A percentile compares a stretch with the other conserved stretches of the same genome.
phyloP scores from a whole-genome alignment of 805 yeast genomes.

The Candida boidinii region DNA sequence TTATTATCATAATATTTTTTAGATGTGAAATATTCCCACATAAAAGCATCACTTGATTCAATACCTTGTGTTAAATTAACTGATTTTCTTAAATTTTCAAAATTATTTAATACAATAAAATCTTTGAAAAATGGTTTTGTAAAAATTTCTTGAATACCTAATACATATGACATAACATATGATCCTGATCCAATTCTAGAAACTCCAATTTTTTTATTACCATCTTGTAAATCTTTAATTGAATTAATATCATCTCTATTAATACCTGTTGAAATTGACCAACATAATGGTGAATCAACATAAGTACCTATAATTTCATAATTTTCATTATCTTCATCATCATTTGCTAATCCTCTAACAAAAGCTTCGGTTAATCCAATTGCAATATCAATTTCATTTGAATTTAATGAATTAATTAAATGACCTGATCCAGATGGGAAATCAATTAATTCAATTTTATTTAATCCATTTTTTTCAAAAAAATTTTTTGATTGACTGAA shows the following conservation, averaged over 20 bases:
- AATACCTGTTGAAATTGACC: slow-evolving; percentile 82
- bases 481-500: slow-evolving; percentile 58
- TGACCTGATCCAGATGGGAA: slow-evolving; percentile 88
- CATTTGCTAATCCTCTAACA: slow-evolving; percentile 71
- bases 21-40: slow-evolving; percentile 94
- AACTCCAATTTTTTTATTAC: slow-evolving; percentile 67
- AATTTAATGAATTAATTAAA: slow-evolving; percentile 63
- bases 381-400: slow-evolving; percentile 63
- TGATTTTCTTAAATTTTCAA: slow-evolving; percentile 68
- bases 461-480: slow-evolving; percentile 39
- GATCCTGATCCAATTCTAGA: slow-evolving; percentile 89
- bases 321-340: slow-evolving; percentile 48
- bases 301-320: slow-evolving; percentile 74
- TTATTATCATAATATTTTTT: slow-evolving; percentile 73
- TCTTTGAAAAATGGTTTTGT: slow-evolving; percentile 37
- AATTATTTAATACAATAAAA: slow-evolving; percentile 55
- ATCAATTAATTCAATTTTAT: slow-evolving; percentile 49
- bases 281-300: slow-evolving; percentile 77
- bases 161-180: slow-evolving; percentile 81
- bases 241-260: slow-evolving; percentile 45
- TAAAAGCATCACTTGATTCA: slow-evolving; percentile 65
- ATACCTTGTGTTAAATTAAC: slow-evolving; percentile 51
- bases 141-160: slow-evolving; percentile 58
- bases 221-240: slow-evolving; percentile 39
- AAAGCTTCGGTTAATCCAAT: slow-evolving; percentile 91